phyloP scores from a whole-genome alignment of 2,329 filamentous ascomycete species.

The Harringtonia lauricola region DNA sequence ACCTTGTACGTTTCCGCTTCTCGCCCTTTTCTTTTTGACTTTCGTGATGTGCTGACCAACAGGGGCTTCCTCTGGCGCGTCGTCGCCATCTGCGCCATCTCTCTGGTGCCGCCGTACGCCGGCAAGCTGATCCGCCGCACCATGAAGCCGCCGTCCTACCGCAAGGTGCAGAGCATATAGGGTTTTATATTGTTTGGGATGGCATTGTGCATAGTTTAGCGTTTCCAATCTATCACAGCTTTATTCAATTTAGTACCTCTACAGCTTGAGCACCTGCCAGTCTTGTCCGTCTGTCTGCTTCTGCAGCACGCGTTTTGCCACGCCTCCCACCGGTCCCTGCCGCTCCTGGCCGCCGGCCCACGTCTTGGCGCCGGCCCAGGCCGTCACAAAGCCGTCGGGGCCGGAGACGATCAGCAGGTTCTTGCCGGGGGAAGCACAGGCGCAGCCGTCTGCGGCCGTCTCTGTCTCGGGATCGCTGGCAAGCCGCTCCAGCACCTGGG shows the following conservation, averaged over 20 bases:
- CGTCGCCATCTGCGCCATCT: slow-evolving; percentile 65
- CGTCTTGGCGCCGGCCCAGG: slow-evolving; percentile 69
- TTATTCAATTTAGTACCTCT: too few relatives aligned
- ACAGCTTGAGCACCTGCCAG: slow-evolving; percentile 45
- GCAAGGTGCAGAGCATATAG: slow-evolving; percentile 73
- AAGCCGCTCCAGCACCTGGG: slow-evolving; percentile 18
- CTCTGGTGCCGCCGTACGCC: slow-evolving; percentile 75
- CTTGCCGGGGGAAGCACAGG: slow-evolving; percentile 28
- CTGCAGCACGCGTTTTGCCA: slow-evolving; percentile 51
- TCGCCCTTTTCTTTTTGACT: not conserved
- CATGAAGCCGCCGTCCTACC: slow-evolving; percentile 85
- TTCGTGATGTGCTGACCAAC: slow-evolving; percentile 12
- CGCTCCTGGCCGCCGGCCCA: slow-evolving; percentile 63
- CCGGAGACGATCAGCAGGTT: slow-evolving; percentile 78
- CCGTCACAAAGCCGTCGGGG: slow-evolving; percentile 76
- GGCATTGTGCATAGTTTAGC: not conserved
- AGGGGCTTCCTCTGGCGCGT: slow-evolving; percentile 87
- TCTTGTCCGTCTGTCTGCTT: slow-evolving; percentile 28
- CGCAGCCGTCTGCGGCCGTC: not conserved
- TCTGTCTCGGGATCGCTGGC: slow-evolving; percentile 6
- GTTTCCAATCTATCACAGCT: not conserved
- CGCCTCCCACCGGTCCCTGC: slow-evolving; percentile 63
- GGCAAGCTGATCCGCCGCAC: slow-evolving; percentile 76
- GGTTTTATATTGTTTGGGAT: not conserved
- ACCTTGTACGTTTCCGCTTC: slow-evolving; percentile 40